Evolutionary conservation across 1,139 yeast genomes (phyloP).

Genomic region (Suhomyces terraborum): DNA sequence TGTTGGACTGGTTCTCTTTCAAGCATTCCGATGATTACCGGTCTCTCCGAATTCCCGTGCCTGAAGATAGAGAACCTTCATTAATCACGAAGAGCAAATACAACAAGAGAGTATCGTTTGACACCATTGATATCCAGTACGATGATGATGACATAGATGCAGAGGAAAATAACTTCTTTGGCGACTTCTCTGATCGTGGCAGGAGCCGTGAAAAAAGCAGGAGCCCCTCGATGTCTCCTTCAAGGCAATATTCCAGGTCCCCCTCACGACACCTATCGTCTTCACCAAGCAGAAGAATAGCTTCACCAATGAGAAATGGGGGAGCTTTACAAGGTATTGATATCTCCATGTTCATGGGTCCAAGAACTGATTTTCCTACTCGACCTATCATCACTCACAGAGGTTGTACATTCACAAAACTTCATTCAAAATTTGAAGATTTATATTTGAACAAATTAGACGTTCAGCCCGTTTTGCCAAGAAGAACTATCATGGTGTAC

Average conservation of each 20-base stretch:
- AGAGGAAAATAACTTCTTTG: constrained; percentile 13
- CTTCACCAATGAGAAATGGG: constrained; percentile 17
- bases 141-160: constrained; percentile 25
- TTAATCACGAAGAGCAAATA: constrained; percentile 13
- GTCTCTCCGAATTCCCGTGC: constrained; percentile 22
- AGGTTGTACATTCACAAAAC: constrained; percentile 52
- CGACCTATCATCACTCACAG: constrained; percentile 52
- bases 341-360: constrained; percentile 11
- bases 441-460: constrained; percentile 37
- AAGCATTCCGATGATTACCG: constrained; percentile 28
- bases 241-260: constrained; percentile 15
- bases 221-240: constrained; percentile 20
- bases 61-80: constrained; percentile 14
- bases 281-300: constrained; percentile 11
- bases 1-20: constrained; percentile 25
- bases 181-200: constrained; percentile 10
- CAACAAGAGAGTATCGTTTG: constrained; percentile 41
- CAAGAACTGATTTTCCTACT: constrained; percentile 45
- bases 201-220: constrained; percentile 17
- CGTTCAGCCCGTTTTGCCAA: constrained; percentile 46
- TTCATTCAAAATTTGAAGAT: constrained; percentile 46
- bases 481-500: constrained; percentile 61
- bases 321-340: constrained; percentile 7
- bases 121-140: constrained; percentile 43
- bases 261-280: constrained; percentile 17